These are phyloP conservation scores for Epipyxis sp. DNA, from an alignment of 108 stramenopile genomes.

Conservation along the genomic window DNA sequence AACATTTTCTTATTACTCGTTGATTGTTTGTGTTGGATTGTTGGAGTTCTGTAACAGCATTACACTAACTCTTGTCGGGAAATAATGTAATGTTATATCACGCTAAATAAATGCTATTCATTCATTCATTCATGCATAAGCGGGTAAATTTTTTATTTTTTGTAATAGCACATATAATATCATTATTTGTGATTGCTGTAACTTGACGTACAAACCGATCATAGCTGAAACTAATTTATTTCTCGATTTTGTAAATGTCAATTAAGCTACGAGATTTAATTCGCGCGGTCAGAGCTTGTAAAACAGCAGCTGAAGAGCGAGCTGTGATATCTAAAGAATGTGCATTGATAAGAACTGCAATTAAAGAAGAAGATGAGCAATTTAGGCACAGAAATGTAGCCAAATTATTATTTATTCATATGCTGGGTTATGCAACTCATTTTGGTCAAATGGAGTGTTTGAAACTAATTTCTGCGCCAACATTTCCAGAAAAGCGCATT, in stretches of 20 bases:
- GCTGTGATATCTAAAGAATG: constrained; percentile 96
- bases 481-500: constrained; percentile 95
- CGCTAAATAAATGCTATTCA: too few species aligned
- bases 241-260: constrained; percentile 60
- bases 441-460: constrained; percentile 99
- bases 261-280: constrained; percentile 96
- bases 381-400: constrained; percentile 97
- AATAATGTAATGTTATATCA: too few species aligned
- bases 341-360: constrained; percentile 96
- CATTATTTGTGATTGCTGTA: too few species aligned
- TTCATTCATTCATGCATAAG: too few species aligned
- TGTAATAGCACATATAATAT: too few species aligned
- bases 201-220: neutral
- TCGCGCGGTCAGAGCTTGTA: constrained; percentile 96
- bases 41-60: too few species aligned
- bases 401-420: constrained; percentile 98
- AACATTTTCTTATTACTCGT: too few species aligned
- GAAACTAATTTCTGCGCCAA: constrained; percentile 93
- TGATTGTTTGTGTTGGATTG: too few species aligned
- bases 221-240: neutral
- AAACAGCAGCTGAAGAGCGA: constrained; percentile 98
- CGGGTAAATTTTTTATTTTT: too few species aligned
- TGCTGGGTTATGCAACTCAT: constrained; percentile 99
- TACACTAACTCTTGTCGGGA: too few species aligned
- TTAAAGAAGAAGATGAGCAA: constrained; percentile 93